phyloP scores from a whole-genome alignment of 169 alveolate species.

The Cyclospora cayetanensis region DNA sequence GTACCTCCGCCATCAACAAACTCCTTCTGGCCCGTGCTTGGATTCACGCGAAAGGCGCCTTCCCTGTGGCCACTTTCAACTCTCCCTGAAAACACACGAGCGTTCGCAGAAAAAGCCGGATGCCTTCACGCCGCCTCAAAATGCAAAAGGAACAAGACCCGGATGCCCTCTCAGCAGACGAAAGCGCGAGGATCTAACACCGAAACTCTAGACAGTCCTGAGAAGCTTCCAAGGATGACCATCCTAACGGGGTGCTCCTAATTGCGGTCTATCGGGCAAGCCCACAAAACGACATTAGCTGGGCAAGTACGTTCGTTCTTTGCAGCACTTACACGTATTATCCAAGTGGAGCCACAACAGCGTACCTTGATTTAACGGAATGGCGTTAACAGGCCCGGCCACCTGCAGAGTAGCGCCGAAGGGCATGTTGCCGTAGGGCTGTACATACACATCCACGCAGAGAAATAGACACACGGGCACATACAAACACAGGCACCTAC shows the following conservation, averaged over 20 bases:
- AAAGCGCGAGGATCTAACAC: no score
- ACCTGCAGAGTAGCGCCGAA: conserved; percentile 67
- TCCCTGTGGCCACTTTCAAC: conserved; percentile 22
- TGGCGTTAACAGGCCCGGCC: conserved; percentile 22
- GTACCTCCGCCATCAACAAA: conserved; percentile 64
- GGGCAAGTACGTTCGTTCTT: no score
- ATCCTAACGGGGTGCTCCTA: no score
- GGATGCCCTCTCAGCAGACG: no score
- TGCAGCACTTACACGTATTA: no score
- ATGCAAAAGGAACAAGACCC: no score
- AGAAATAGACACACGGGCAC: not conserved
- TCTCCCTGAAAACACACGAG: conserved; percentile 13
- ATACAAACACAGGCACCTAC: not conserved
- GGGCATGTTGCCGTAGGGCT: conserved; percentile 63
- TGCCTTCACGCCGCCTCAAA: no score
- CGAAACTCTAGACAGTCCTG: no score
- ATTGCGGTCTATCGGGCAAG: no score
- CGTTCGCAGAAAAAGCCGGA: not conserved
- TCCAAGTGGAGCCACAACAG: no score
- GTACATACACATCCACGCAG: not conserved
- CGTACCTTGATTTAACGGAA: conserved; percentile 51
- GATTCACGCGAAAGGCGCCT: conserved; percentile 69
- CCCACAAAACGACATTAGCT: no score
- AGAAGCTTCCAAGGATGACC: no score
- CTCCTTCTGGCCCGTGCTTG: conserved; percentile 50